Evolutionary conservation across 2,329 filamentous ascomycete species (phyloP).

Genomic region (Phialophora tarda): DNA sequence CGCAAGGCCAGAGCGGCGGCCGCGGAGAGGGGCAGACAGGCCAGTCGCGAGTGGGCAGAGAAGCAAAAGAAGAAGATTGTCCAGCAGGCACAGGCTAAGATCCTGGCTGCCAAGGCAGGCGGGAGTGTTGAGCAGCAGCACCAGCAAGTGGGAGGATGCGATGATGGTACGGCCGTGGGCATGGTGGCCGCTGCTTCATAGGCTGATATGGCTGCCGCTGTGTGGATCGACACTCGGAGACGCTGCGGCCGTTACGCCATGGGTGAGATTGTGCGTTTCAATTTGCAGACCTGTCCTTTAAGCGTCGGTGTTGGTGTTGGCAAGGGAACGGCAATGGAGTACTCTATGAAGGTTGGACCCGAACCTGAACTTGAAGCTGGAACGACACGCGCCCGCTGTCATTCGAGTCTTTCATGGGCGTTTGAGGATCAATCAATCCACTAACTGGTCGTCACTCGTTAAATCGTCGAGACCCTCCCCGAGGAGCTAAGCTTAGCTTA

Average conservation of each 20-base stretch:
- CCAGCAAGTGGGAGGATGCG: background rate
- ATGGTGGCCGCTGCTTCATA: conserved; percentile 18
- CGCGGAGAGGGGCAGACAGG: conserved; percentile 44
- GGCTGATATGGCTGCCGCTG: background rate
- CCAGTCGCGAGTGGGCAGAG: conserved; percentile 47
- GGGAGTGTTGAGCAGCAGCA: background rate
- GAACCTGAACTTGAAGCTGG: background rate
- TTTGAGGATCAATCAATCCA: background rate
- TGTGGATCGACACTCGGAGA: background rate
- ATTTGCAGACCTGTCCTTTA: background rate
- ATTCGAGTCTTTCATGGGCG: background rate
- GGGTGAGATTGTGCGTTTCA: background rate
- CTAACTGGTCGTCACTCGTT: conserved; percentile 8
- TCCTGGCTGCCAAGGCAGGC: conserved; percentile 5
- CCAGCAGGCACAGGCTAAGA: conserved; percentile 24
- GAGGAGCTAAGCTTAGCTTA: background rate
- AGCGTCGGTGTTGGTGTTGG: conserved; percentile 10
- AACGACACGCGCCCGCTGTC: background rate
- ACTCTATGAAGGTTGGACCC: background rate
- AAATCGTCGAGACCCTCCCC: no score
- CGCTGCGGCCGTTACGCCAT: background rate
- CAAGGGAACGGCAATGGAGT: background rate
- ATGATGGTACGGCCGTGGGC: background rate
- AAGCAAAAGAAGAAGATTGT: conserved; percentile 41
- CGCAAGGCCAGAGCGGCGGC: conserved; percentile 45